phyloP scores from a whole-genome alignment of 768 basidiomycete genomes.

The Boletus patriciae region DNA sequence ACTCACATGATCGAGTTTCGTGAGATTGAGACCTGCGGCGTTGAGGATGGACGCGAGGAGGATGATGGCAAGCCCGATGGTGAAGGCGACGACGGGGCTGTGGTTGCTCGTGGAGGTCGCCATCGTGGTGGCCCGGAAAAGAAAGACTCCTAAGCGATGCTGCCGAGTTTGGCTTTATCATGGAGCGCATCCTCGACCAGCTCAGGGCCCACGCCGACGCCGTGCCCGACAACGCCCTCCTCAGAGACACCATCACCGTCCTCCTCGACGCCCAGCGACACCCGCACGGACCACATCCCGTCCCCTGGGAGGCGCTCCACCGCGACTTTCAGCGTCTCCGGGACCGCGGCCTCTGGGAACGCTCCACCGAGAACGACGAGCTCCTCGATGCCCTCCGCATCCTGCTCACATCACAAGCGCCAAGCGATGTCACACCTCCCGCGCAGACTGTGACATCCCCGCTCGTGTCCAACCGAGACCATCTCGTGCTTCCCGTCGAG shows the following conservation, averaged over 20 bases:
- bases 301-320: conserved; percentile 27
- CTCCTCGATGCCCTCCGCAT: conserved; percentile 28
- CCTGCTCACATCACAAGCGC: too few relatives aligned
- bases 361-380: conserved; percentile 25
- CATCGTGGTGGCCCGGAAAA: conserved; percentile 16
- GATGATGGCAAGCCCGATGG: conserved; percentile 85
- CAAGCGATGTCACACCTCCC: too few relatives aligned
- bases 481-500: conserved; percentile 48
- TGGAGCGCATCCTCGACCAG: conserved; percentile 31
- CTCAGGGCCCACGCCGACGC: conserved; percentile 18
- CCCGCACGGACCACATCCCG: conserved; percentile 15
- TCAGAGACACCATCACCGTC: conserved; percentile 21
- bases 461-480: conserved; percentile 24
- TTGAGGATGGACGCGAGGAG: conserved; percentile 82
- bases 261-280: conserved; percentile 23
- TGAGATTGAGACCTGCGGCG: conserved; percentile 91
- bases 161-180: conserved; percentile 5
- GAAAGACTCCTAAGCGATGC: conserved; percentile 22
- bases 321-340: conserved; percentile 23
- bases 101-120: conserved; percentile 20
- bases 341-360: conserved; percentile 28
- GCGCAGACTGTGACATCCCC: conserved; percentile 11
- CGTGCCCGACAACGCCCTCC: conserved; percentile 15
- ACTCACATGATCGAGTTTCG: conserved; percentile 88
- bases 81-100: conserved; percentile 69